Conservation (phyloP, 2,329 filamentous ascomycete genomes). For the Fusarium verticillioides region DNA sequence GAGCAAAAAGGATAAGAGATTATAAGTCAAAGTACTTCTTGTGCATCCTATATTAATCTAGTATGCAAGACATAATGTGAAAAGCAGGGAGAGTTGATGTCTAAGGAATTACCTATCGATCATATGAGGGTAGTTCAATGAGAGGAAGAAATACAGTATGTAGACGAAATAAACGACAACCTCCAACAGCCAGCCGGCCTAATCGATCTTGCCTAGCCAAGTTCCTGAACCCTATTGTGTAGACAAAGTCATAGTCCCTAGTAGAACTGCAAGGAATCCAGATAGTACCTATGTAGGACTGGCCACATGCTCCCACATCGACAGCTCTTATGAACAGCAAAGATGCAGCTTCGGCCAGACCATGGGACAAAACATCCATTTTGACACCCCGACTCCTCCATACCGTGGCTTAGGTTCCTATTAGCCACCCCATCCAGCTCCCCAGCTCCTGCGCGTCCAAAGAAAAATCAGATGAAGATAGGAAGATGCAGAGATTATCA, state of each 20-base stretch:
- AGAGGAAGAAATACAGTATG: conserved; percentile 18
- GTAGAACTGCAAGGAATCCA: not conserved
- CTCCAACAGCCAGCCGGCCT: conserved; percentile 28
- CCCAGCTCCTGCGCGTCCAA: conserved; percentile 44
- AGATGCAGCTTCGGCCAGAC: conserved; percentile 39
- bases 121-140: conserved; percentile 4
- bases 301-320: conserved; percentile 25
- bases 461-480: conserved; percentile 33
- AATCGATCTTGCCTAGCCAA: conserved; percentile 4
- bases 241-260: not conserved
- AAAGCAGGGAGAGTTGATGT: conserved; percentile 20
- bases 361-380: conserved; percentile 36
- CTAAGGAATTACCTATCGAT: conserved; percentile 32
- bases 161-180: conserved; percentile 32
- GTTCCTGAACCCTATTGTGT: not conserved
- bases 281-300: conserved; percentile 7
- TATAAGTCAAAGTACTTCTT: conserved; percentile 11
- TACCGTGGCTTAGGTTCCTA: conserved; percentile 31
- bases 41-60: conserved; percentile 15
- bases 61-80: conserved; percentile 23
- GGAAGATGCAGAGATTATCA: conserved; percentile 32
- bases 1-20: not conserved
- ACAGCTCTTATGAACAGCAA: conserved; percentile 36
- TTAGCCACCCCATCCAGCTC: conserved; percentile 43
- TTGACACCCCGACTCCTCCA: conserved; percentile 47